Percentiles rank a stretch among this genome's conserved stretches.
phyloP scores from a whole-genome alignment of 1,284 basidiomycete species.

The Macrocystidia cucumis region DNA sequence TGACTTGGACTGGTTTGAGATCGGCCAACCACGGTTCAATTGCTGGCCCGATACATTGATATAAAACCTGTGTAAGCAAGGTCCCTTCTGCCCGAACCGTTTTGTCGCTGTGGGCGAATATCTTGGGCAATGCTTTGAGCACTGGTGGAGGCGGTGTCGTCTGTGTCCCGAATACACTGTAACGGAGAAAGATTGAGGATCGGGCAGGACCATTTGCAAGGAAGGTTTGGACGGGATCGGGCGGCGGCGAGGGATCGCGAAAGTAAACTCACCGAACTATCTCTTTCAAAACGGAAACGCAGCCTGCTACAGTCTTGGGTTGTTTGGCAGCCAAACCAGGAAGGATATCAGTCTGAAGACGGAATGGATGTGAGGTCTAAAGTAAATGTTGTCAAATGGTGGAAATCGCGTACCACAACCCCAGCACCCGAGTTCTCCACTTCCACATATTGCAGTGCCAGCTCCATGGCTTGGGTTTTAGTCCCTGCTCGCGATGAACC shows the following conservation, averaged over 20 bases:
- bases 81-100: conserved; percentile 92
- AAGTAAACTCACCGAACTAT: conserved; percentile 38
- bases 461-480: conserved; percentile 84
- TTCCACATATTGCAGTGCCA: conserved; percentile 88
- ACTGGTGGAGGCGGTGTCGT: conserved; percentile 72
- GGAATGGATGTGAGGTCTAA: conserved; percentile 19
- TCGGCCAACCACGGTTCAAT: conserved; percentile 87
- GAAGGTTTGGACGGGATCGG: not conserved
- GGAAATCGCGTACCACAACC: conserved; percentile 67
- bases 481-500: conserved; percentile 89
- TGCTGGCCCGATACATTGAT: conserved; percentile 85
- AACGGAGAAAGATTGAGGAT: not conserved
- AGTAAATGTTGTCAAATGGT: conserved; percentile 17
- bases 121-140: conserved; percentile 84
- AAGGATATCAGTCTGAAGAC: conserved; percentile 68
- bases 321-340: conserved; percentile 88
- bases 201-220: not conserved
- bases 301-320: conserved; percentile 88
- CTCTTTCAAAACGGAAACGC: conserved; percentile 77
- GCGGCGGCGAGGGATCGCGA: not conserved
- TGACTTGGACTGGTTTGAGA: conserved; percentile 97
- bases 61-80: conserved; percentile 69
- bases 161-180: conserved; percentile 78
- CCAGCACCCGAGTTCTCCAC: conserved; percentile 88
- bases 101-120: conserved; percentile 95